Evolutionary conservation across 345 rosid genomes (phyloP).

Genomic region (Punica granatum): DNA sequence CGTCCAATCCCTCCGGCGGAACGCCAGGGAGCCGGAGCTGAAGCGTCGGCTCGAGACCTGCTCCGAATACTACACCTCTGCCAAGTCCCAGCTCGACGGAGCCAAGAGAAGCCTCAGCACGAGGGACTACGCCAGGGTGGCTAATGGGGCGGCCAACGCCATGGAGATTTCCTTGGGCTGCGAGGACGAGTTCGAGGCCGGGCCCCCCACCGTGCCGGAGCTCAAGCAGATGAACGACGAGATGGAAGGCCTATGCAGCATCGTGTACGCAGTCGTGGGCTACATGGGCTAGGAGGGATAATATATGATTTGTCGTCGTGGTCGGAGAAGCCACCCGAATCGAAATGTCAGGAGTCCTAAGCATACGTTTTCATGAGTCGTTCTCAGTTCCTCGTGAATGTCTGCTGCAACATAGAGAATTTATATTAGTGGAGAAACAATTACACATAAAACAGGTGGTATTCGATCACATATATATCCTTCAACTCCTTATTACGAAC

Average conservation of each 20-base stretch:
- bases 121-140: not conserved
- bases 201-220: not conserved
- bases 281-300: too few species aligned
- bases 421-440: too few species aligned
- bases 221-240: conserved; percentile 4
- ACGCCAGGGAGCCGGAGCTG: not conserved
- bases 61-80: not conserved
- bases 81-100: not conserved
- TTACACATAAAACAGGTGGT: too few species aligned
- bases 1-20: not conserved
- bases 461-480: too few species aligned
- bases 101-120: not conserved
- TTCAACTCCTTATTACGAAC: too few species aligned
- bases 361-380: too few species aligned
- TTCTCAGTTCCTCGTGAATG: too few species aligned
- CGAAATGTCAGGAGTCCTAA: too few species aligned
- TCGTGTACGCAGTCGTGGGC: not conserved
- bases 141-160: not conserved
- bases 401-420: too few species aligned
- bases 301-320: too few species aligned
- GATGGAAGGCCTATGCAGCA: not conserved
- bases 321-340: too few species aligned
- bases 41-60: not conserved
- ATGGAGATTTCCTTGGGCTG: conserved; percentile 8
- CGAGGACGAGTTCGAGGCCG: conserved; percentile 6